Evolutionary conservation across 805 yeast genomes (phyloP).

Genomic region (Scheffersomyces coipomensis): DNA sequence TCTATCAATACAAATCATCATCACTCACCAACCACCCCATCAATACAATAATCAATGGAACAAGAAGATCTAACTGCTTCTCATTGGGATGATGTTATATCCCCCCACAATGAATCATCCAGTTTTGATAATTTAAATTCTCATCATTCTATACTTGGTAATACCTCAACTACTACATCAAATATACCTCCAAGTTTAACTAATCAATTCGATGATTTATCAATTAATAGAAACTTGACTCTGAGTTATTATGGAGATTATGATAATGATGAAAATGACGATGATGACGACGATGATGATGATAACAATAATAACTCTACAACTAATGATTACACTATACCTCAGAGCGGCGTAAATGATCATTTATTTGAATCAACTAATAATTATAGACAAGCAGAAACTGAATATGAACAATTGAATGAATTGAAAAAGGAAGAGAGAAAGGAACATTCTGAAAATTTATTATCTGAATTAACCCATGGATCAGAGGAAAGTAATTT

Average conservation of each 20-base stretch:
- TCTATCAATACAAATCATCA: too few relatives aligned
- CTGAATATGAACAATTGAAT: conserved; percentile 20
- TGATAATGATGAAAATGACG: conserved; percentile 9
- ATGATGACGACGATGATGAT: conserved; percentile 11
- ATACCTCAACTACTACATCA: too few relatives aligned
- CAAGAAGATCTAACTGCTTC: conserved; percentile 53
- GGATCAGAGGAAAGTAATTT: conserved; percentile 24
- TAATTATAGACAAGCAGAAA: conserved; percentile 4
- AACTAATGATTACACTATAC: not conserved
- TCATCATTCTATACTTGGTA: not conserved
- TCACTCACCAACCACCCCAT: too few relatives aligned
- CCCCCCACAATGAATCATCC: conserved; percentile 22
- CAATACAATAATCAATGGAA: conserved; percentile 36
- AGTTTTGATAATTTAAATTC: not conserved
- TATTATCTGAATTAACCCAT: conserved; percentile 44
- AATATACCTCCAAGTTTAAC: conserved; percentile 7
- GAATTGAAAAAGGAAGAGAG: conserved; percentile 36
- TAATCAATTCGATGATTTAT: conserved; percentile 17
- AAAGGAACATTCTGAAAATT: conserved; percentile 24
- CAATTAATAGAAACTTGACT: conserved; percentile 11
- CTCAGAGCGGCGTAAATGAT: not conserved
- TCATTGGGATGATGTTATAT: conserved; percentile 60
- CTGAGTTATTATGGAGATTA: conserved; percentile 3
- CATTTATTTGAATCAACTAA: conserved; percentile 1
- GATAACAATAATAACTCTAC: conserved; percentile 2